phyloP scores from a whole-genome alignment of 2,329 filamentous ascomycete species.

The Neodidymelliopsis sp. region DNA sequence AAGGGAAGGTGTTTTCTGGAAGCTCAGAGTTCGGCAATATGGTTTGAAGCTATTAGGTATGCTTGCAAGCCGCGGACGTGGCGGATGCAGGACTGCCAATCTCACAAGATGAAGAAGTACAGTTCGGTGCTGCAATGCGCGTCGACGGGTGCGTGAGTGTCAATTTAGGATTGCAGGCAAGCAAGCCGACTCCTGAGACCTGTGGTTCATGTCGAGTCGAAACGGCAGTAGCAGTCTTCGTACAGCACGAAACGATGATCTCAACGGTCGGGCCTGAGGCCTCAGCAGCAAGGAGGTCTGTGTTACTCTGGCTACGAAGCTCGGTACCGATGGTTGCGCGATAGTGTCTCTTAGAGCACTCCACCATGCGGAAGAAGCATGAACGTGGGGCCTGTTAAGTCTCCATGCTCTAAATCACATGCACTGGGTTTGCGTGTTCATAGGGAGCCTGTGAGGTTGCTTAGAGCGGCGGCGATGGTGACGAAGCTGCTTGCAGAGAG shows the following conservation, averaged over 20 bases:
- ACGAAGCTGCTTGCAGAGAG: constrained; percentile 21
- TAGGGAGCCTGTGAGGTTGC: constrained; percentile 8
- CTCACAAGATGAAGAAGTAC: constrained; percentile 21
- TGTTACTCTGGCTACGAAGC: constrained; percentile 33
- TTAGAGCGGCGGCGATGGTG: neutral
- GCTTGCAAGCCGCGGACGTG: constrained; percentile 22
- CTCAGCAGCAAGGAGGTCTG: constrained; percentile 34
- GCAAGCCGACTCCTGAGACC: constrained; percentile 10
- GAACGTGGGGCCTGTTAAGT: constrained; percentile 23
- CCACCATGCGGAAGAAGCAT: constrained; percentile 34
- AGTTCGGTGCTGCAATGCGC: constrained; percentile 19
- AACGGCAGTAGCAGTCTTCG: constrained; percentile 17
- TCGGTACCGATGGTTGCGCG: constrained; percentile 41
- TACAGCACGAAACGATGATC: constrained; percentile 25
- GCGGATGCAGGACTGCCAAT: constrained; percentile 33
- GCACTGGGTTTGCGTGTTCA: constrained; percentile 18
- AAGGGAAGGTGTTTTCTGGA: constrained; percentile 39
- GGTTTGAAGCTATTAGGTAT: too few species aligned
- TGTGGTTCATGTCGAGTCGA: constrained; percentile 18
- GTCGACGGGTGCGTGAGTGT: constrained; percentile 12
- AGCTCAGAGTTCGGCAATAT: constrained; percentile 17
- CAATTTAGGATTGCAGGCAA: constrained; percentile 11
- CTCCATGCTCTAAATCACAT: constrained; percentile 11
- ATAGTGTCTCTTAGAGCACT: constrained; percentile 35
- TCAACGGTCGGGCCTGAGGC: constrained; percentile 24